Percentiles rank a stretch among this genome's conserved stretches.
phyloP scores from a whole-genome alignment of 257 asterid genomes.

The Forsythia suspensa region DNA sequence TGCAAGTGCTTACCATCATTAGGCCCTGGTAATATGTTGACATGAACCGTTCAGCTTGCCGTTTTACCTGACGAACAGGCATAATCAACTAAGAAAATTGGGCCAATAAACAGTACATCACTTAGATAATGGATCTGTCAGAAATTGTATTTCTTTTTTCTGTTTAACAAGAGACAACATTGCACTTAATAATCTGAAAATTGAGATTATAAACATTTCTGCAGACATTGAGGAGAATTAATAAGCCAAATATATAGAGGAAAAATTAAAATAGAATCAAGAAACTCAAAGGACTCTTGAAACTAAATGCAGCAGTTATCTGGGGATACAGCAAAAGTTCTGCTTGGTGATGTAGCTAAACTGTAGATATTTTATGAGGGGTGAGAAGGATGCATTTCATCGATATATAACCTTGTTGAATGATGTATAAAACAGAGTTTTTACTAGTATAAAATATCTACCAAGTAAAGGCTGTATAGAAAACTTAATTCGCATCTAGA shows the following conservation, averaged over 20 bases:
- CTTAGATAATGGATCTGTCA: not conserved
- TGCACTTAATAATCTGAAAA: not conserved
- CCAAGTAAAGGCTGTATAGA: not conserved
- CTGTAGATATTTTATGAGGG: not conserved
- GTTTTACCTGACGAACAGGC: conserved; percentile 69
- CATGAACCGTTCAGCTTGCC: conserved; percentile 76
- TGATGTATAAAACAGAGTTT: not conserved
- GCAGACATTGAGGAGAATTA: not conserved
- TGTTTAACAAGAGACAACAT: not conserved
- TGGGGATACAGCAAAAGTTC: not conserved
- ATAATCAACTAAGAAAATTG: conserved; percentile 1
- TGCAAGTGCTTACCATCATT: conserved; percentile 68
- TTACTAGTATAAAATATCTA: not conserved
- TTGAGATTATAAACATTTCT: not conserved
- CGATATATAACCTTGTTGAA: not conserved
- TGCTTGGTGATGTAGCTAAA: not conserved
- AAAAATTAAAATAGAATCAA: too few species aligned
- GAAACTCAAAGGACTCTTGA: not conserved
- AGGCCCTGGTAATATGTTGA: conserved; percentile 75
- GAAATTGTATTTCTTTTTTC: not conserved
- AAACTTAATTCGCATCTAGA: not conserved
- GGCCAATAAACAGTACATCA: conserved; percentile 8
- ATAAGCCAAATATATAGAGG: not conserved
- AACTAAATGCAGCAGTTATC: not conserved
- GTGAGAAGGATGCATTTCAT: not conserved